Conservation (phyloP, 306 rosid species). For the Adenanthera pavonina region DNA sequence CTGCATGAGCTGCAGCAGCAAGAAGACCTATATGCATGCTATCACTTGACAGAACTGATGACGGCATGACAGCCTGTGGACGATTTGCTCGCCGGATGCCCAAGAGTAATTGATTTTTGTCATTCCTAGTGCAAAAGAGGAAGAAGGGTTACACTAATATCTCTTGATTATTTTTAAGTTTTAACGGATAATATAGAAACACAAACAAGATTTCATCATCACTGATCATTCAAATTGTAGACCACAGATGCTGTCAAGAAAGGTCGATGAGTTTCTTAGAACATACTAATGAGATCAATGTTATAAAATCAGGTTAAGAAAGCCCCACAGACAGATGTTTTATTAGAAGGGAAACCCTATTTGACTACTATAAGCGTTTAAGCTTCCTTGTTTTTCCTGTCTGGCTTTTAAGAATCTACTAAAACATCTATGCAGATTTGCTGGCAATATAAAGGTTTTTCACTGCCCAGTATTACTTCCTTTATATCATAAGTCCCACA, state of each 20-base stretch:
- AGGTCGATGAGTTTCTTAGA: not conserved
- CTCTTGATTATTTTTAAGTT: not conserved
- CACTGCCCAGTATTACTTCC: not conserved
- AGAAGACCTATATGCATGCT: constrained; percentile 90
- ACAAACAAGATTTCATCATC: not conserved
- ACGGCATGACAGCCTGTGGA: constrained; percentile 76
- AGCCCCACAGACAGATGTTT: constrained; percentile 13
- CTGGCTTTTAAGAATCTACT: not conserved
- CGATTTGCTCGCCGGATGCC: constrained; percentile 77
- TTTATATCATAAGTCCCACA: not conserved
- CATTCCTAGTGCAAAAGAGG: constrained; percentile 15
- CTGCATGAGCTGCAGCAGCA: constrained; percentile 56
- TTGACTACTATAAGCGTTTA: not conserved
- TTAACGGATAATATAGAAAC: not conserved
- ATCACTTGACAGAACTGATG: constrained; percentile 78
- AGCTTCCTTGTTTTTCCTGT: not conserved
- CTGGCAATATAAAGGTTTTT: not conserved
- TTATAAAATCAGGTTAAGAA: not conserved
- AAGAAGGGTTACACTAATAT: not conserved
- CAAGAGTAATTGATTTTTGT: constrained; percentile 31
- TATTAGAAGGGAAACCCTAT: not conserved
- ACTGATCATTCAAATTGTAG: not conserved
- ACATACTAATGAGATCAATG: not conserved
- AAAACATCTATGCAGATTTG: not conserved
- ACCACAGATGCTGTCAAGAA: constrained; percentile 1